Evolutionary conservation across 768 basidiomycete genomes (phyloP).

Genomic region (Amanita pallidorosea): DNA sequence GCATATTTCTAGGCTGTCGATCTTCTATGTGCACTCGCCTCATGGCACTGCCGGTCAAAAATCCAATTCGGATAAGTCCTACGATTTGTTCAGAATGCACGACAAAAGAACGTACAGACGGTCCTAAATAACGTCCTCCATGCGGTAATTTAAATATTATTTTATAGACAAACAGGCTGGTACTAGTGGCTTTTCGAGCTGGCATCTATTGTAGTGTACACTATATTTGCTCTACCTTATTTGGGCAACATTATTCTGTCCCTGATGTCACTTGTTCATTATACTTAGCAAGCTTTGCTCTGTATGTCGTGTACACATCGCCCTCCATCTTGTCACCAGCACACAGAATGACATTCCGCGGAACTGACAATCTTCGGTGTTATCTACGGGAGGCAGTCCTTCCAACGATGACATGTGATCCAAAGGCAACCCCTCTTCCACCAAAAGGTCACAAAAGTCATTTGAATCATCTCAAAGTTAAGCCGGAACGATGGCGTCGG

Average conservation of each 20-base stretch:
- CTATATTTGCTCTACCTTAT: not conserved
- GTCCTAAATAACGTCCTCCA: not conserved
- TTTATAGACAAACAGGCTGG: not conserved
- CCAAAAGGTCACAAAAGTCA: slow-evolving; percentile 35
- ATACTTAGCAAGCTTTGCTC: not conserved
- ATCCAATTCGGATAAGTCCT: slow-evolving; percentile 62
- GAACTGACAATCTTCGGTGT: slow-evolving; percentile 30
- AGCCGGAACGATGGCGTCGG: slow-evolving; percentile 37
- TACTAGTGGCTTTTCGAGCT: not conserved
- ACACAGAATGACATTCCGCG: slow-evolving; percentile 17
- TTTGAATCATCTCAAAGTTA: slow-evolving; percentile 29
- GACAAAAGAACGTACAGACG: slow-evolving; percentile 15
- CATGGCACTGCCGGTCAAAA: slow-evolving; percentile 59
- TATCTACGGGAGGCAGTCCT: slow-evolving; percentile 38
- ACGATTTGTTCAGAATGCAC: slow-evolving; percentile 32
- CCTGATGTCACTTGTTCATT: not conserved
- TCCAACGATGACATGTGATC: slow-evolving; percentile 26
- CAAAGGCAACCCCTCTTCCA: slow-evolving; percentile 21
- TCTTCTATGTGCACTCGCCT: slow-evolving; percentile 45
- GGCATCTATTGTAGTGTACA: not conserved
- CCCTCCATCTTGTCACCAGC: too few species aligned
- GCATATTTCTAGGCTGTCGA: slow-evolving; percentile 35
- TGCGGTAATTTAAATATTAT: not conserved
- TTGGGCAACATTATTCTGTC: not conserved
- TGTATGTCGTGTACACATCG: not conserved